These are phyloP conservation scores for Aureobasidium leucospermi DNA, from an alignment of 2,329 filamentous ascomycete species.

Conservation along the genomic window DNA sequence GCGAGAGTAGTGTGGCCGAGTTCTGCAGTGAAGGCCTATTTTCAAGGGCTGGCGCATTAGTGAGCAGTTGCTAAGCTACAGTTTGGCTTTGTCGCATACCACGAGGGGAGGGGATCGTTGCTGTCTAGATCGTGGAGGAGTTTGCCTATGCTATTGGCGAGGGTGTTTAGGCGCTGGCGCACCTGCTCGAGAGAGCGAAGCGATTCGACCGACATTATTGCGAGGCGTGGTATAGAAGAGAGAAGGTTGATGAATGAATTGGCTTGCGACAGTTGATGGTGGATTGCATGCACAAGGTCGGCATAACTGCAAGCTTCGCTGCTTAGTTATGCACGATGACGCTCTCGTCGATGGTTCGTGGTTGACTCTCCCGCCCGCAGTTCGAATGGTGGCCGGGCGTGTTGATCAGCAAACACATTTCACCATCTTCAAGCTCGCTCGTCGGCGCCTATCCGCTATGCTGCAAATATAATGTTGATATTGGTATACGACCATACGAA, in stretches of 20 bases:
- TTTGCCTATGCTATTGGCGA: conserved; percentile 22
- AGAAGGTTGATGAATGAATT: neutral
- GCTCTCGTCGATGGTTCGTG: neutral
- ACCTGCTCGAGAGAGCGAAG: conserved; percentile 26
- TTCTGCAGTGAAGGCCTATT: conserved; percentile 26
- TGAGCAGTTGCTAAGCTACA: conserved; percentile 6
- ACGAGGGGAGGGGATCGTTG: conserved; percentile 27
- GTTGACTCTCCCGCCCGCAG: neutral
- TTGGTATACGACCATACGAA: neutral
- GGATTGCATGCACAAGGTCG: neutral
- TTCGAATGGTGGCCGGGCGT: neutral
- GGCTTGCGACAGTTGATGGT: neutral
- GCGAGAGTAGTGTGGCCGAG: conserved; percentile 27
- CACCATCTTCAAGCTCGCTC: neutral
- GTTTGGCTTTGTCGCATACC: conserved; percentile 21
- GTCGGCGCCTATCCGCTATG: neutral
- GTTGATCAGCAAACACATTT: neutral
- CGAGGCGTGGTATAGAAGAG: neutral
- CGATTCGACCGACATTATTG: conserved; percentile 18
- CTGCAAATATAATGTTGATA: conserved; percentile 3
- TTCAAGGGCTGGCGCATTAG: conserved; percentile 6
- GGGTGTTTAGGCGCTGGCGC: conserved; percentile 25
- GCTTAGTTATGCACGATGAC: neutral
- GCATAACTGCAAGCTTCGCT: neutral
- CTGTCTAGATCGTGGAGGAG: conserved; percentile 23